A percentile compares a stretch with the other conserved stretches of the same genome.
Evolutionary conservation across 2,329 filamentous ascomycete genomes (phyloP).

Genomic region (Ophiostoma quercus): DNA sequence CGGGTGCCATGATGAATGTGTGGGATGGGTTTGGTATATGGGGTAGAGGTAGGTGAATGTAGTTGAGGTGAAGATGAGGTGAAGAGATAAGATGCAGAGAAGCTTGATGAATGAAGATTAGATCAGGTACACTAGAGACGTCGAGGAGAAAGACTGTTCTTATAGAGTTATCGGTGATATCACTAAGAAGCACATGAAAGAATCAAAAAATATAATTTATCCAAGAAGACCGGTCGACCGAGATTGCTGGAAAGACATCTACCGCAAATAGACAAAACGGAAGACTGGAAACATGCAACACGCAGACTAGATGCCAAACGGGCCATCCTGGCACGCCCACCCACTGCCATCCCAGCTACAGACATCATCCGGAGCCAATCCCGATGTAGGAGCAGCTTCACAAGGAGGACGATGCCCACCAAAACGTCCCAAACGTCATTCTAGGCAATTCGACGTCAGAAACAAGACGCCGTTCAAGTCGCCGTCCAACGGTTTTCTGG

Average conservation of each 20-base stretch:
- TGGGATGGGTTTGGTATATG: background rate
- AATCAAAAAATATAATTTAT: background rate
- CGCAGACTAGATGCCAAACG: background rate
- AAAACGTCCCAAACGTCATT: background rate
- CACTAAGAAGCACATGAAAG: background rate
- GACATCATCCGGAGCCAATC: background rate
- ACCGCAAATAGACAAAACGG: slow-evolving; percentile 1
- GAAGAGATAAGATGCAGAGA: background rate
- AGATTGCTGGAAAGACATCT: background rate
- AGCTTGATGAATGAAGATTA: slow-evolving; percentile 4
- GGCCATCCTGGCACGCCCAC: slow-evolving; percentile 1
- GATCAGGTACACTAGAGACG: background rate
- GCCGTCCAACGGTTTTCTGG: background rate
- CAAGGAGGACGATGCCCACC: background rate
- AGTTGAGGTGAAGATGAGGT: background rate
- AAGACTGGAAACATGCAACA: background rate
- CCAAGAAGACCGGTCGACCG: background rate
- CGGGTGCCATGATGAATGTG: slow-evolving; percentile 26
- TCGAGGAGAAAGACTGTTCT: background rate
- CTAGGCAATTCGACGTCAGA: slow-evolving; percentile 12
- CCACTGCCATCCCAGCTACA: slow-evolving; percentile 12
- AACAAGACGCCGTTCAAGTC: slow-evolving; percentile 1
- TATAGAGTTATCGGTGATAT: background rate
- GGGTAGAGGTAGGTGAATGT: background rate
- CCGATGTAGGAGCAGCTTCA: slow-evolving; percentile 6